phyloP scores from a whole-genome alignment of 192 early-diverging fungal genomes.

The Backusella tuberculispora region DNA sequence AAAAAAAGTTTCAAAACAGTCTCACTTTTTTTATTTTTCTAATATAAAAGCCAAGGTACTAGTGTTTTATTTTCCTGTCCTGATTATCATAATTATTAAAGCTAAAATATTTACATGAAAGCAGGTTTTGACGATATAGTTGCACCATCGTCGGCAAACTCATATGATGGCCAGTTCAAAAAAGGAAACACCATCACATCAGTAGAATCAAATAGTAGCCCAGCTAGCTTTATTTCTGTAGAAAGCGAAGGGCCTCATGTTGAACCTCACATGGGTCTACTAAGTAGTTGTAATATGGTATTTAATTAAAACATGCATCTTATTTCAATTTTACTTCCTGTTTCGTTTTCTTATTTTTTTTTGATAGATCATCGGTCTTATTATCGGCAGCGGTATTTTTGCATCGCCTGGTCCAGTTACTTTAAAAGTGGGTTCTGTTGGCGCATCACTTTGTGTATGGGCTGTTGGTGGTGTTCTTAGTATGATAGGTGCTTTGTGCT shows the following conservation, averaged over 20 bases:
- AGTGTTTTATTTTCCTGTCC: background rate
- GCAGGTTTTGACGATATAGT: background rate
- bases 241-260: background rate
- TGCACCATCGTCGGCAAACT: background rate
- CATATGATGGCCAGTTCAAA: background rate
- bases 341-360: background rate
- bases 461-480: constrained; percentile 70
- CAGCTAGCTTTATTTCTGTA: background rate
- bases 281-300: constrained; percentile 42
- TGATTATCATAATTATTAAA: background rate
- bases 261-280: constrained; percentile 40
- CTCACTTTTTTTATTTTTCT: constrained; percentile 9
- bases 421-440: constrained; percentile 60
- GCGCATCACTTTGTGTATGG: constrained; percentile 74
- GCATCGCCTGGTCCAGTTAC: constrained; percentile 78
- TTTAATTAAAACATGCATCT: background rate
- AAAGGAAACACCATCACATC: constrained; percentile 20
- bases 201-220: background rate
- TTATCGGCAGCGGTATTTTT: constrained; percentile 83
- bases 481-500: constrained; percentile 80
- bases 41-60: constrained; percentile 4
- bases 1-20: constrained; percentile 3
- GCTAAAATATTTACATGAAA: background rate
- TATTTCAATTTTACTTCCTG: background rate
- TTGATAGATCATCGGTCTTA: constrained; percentile 64